Percentiles rank a stretch among this genome's conserved stretches.
Evolutionary conservation across 345 rosid genomes (phyloP).

Genomic region (Geranium rotundifolium): DNA sequence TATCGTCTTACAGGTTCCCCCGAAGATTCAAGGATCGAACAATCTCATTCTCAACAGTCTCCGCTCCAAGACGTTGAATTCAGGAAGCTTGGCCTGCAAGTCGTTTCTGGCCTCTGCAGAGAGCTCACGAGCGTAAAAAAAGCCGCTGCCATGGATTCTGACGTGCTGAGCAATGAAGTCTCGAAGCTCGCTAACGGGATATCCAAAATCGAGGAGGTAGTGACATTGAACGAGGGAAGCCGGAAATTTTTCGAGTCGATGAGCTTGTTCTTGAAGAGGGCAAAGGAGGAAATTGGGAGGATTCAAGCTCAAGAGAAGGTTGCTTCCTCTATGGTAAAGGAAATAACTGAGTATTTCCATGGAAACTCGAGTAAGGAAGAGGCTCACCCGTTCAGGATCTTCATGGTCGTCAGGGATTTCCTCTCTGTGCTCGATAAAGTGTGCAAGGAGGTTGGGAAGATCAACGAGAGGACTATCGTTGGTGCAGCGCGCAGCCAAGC

Average conservation of each 20-base stretch:
- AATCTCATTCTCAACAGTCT: slow-evolving; percentile 29
- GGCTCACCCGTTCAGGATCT: slow-evolving; percentile 67
- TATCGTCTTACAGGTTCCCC: slow-evolving; percentile 30
- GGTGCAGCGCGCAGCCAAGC: slow-evolving; percentile 28
- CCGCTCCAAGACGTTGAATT: slow-evolving; percentile 49
- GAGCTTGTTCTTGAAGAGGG: slow-evolving; percentile 52
- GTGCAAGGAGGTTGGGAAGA: slow-evolving; percentile 84
- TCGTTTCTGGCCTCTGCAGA: slow-evolving; percentile 66
- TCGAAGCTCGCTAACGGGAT: slow-evolving; percentile 44
- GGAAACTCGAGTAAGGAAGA: slow-evolving; percentile 70
- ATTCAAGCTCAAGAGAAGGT: slow-evolving; percentile 38
- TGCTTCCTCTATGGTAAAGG: slow-evolving; percentile 47
- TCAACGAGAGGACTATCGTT: slow-evolving; percentile 64
- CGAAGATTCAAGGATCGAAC: slow-evolving; percentile 19
- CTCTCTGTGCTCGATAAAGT: slow-evolving; percentile 76
- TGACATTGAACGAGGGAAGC: slow-evolving; percentile 27
- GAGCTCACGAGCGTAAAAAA: slow-evolving; percentile 77
- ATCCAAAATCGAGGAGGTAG: slow-evolving; percentile 38
- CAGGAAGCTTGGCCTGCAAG: slow-evolving; percentile 79
- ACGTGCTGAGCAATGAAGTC: slow-evolving; percentile 47
- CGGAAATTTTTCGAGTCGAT: slow-evolving; percentile 47
- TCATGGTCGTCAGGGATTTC: slow-evolving; percentile 76
- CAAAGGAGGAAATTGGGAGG: slow-evolving; percentile 49
- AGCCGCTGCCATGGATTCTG: slow-evolving; percentile 82
- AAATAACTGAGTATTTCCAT: slow-evolving; percentile 84